These are phyloP conservation scores for Phoma herbarum DNA, from an alignment of 2,329 filamentous ascomycete genomes.

Conservation along the genomic window DNA sequence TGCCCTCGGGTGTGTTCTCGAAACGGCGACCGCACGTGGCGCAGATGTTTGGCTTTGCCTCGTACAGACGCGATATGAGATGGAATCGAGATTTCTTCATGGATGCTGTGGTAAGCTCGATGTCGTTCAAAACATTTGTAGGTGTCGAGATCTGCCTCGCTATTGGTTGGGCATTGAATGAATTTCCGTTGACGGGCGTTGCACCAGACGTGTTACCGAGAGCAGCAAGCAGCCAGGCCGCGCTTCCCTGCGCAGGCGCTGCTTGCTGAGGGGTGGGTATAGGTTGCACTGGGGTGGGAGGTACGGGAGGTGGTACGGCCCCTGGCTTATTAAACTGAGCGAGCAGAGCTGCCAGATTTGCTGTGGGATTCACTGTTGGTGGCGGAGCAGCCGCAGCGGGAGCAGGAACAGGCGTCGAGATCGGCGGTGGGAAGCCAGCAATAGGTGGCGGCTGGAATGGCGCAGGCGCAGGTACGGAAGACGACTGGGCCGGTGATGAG, in stretches of 20 bases:
- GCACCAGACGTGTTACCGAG: constrained; percentile 39
- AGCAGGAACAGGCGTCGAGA: constrained; percentile 34
- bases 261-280: constrained; percentile 30
- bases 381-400: constrained; percentile 38
- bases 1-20: constrained; percentile 76
- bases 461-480: constrained; percentile 33
- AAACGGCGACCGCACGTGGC: constrained; percentile 93
- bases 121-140: constrained; percentile 56
- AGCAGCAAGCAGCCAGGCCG: constrained; percentile 47
- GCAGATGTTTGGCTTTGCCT: constrained; percentile 84
- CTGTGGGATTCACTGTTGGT: constrained; percentile 36
- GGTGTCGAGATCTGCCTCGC: constrained; percentile 44
- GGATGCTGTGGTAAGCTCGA: constrained; percentile 71
- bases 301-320: constrained; percentile 27
- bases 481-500: constrained; percentile 38
- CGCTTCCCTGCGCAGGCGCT: constrained; percentile 30
- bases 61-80: constrained; percentile 78
- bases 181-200: constrained; percentile 39
- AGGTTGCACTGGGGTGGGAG: constrained; percentile 30
- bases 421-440: constrained; percentile 31
- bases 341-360: constrained; percentile 45
- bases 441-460: constrained; percentile 44
- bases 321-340: constrained; percentile 43
- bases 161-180: constrained; percentile 36
- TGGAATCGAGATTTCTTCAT: constrained; percentile 80